Evolutionary conservation across 768 basidiomycete genomes (phyloP), one percentile per base, ranked within the genome.

Genomic region (Kwoniella dendrophila): DNA sequence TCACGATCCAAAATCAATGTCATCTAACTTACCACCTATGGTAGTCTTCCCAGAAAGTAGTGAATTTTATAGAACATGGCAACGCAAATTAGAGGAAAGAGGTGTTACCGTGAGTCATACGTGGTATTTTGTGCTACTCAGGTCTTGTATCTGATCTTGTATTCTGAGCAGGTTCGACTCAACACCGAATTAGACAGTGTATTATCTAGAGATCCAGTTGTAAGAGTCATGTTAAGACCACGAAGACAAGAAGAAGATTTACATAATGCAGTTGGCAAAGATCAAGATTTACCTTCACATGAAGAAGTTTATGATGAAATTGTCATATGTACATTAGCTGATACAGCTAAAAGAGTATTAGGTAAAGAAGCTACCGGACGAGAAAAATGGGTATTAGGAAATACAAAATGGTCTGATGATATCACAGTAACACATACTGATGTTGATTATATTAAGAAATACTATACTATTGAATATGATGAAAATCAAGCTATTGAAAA

Each of bases 401-500:
- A 69, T 41, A 81, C 83, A 44, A 83, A 82, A 75, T 82, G 80
- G 80, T 76, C 75, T 29, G 80, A 81, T 64, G 81, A 82, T 67
- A 69, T 82, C 22, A 82, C 81, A 18, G 83, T 85, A 32, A 85
- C 84, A 1, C 85, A 85, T 65, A 78, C 67, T 45, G 76, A 80
- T 58, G 53, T 70, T 47, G 79, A 77, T 29, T 81, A 81, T 66
- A 80, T 81, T 48, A 55, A 69, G 34, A 80, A 81, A 62, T 79
- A 71, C 62, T 80, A 80, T 70, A 74, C 74, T 4, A 59, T 76
- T 63, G 70, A 76, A 20, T 81, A 75, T 62, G 73, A 78, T 29
- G 63, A 70, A 10, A 50, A 71, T 3, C 57, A 72, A 6, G 76
- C 79, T 7, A 67, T 79, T 33, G 58, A 49, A 36, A 68, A 59